A percentile compares a stretch with the other conserved stretches of the same genome.
These are phyloP conservation scores for Buxus sempervirens DNA, from an alignment of 164 flowering plant species.

Conservation along the genomic window DNA sequence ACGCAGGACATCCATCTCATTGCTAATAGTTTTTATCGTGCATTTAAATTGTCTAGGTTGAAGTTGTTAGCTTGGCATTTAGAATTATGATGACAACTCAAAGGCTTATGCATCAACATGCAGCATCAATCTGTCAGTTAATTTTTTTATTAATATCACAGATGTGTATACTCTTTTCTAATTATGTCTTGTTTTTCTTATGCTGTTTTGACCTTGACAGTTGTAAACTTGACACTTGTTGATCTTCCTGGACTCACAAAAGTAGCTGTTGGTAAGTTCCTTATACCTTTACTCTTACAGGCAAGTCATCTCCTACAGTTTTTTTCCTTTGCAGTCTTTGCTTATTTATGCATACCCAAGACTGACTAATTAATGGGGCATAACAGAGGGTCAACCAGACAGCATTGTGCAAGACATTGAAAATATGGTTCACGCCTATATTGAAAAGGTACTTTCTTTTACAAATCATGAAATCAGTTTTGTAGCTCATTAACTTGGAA, in stretches of 20 bases:
- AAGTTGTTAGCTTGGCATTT: no score
- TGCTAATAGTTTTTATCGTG: no score
- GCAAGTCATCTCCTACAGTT: neutral
- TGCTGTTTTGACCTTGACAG: slow-evolving; percentile 36
- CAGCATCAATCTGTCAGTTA: neutral
- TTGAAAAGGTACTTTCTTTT: slow-evolving; percentile 64
- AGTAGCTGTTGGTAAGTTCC: slow-evolving; percentile 85
- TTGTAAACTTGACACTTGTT: slow-evolving; percentile 86
- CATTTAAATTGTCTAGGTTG: no score
- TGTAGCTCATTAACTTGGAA: neutral
- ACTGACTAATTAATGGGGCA: neutral
- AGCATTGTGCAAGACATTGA: slow-evolving; percentile 83
- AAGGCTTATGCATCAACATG: neutral
- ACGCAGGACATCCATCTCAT: no score
- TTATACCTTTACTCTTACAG: neutral
- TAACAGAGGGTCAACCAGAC: slow-evolving; percentile 67
- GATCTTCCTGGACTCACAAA: slow-evolving; percentile 99
- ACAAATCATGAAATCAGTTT: neutral
- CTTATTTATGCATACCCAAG: neutral
- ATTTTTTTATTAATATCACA: no score
- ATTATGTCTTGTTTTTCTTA: neutral
- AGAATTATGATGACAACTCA: neutral
- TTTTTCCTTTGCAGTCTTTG: neutral
- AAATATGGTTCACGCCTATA: slow-evolving; percentile 79
- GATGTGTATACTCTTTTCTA: neutral